Base-by-base conservation (phyloP, 1,139 yeast genomes). In the Spencermartinsiella ligniputridi region DNA sequence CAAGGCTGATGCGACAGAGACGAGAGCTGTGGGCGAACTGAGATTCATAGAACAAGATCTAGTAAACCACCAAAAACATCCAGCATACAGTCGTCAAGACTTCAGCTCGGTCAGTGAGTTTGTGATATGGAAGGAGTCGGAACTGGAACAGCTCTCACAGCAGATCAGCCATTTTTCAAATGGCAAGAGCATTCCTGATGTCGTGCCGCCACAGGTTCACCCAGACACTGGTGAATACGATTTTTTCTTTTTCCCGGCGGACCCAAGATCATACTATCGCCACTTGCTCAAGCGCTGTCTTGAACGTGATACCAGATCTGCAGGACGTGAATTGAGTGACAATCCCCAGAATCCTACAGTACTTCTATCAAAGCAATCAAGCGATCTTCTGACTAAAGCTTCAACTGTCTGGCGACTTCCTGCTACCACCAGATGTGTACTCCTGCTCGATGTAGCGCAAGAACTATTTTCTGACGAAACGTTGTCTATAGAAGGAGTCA, bases 351-450 rank as follows among this genome's bases (percentile, higher is more conserved):
- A 63, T 67, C 39, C 67, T 66, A 38, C 66, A 39, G 50, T 61
- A 25, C 46, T 63, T 9, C 46, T 63, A 40, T 55, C 69, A 38
- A 72, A 77, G 58, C 63, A 69, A 21, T 68, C 75, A 2, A 54
- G 61, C 21, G 72, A 67, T 43, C 63, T 80, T 19, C 58, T 79
- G 11, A 64, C 61, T 8, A 64, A 70, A 16, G 76, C 79, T 46
- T 69, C 80, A 3, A 71, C 68, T 39, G 68, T 78, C 39, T 85
- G 95, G 95, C 67, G 85, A 49, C 62, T 84, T 3, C 76, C 76
- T 46, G 61, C 62, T 6, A 68, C 79, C 0, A 71, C 89, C 0
- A 65, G 76, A 46, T 77, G 81, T 0, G 71, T 75, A 0, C 58
- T 80, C 2, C 53, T 80, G 3, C 75, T 75, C 42, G 73, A 81